Percentiles rank a stretch among this genome's conserved stretches.
phyloP scores from a whole-genome alignment of 1,284 basidiomycete species.

The Flammula alnicola region DNA sequence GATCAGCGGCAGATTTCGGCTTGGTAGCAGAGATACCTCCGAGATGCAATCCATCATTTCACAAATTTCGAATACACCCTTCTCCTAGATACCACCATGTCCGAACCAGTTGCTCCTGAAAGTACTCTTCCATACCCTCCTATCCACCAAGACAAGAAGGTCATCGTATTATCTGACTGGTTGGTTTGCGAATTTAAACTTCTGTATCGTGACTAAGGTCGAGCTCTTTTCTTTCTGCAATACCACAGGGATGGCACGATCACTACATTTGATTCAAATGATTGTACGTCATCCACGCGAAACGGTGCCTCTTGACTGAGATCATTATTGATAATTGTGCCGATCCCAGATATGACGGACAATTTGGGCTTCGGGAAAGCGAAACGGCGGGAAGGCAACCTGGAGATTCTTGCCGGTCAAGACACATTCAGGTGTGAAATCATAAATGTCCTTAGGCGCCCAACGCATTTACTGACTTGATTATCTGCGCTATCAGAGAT shows the following conservation, averaged over 20 bases:
- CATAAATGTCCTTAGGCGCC: slow-evolving; percentile 2
- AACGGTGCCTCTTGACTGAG: background rate
- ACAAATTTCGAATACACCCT: background rate
- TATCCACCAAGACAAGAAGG: slow-evolving; percentile 79
- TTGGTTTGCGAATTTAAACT: slow-evolving; percentile 44
- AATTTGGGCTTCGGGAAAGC: slow-evolving; percentile 75
- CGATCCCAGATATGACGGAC: slow-evolving; percentile 70
- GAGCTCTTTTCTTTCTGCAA: background rate
- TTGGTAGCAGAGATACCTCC: background rate
- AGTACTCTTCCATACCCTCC: slow-evolving; percentile 81
- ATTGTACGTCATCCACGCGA: slow-evolving; percentile 63
- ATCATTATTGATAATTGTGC: background rate
- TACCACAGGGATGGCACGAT: slow-evolving; percentile 86
- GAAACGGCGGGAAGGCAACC: slow-evolving; percentile 71
- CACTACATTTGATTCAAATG: slow-evolving; percentile 89
- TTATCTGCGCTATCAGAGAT: slow-evolving; percentile 56
- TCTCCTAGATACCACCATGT: slow-evolving; percentile 23
- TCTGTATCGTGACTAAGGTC: background rate
- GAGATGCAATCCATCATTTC: background rate
- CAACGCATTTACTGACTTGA: background rate
- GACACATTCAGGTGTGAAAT: slow-evolving; percentile 73
- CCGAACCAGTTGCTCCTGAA: slow-evolving; percentile 45
- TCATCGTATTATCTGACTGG: slow-evolving; percentile 90
- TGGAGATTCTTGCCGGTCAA: slow-evolving; percentile 68
- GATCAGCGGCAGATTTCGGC: slow-evolving; percentile 5